Evolutionary conservation across 148 eudicot species (phyloP).

Genomic region (Heliosperma pusillum): DNA sequence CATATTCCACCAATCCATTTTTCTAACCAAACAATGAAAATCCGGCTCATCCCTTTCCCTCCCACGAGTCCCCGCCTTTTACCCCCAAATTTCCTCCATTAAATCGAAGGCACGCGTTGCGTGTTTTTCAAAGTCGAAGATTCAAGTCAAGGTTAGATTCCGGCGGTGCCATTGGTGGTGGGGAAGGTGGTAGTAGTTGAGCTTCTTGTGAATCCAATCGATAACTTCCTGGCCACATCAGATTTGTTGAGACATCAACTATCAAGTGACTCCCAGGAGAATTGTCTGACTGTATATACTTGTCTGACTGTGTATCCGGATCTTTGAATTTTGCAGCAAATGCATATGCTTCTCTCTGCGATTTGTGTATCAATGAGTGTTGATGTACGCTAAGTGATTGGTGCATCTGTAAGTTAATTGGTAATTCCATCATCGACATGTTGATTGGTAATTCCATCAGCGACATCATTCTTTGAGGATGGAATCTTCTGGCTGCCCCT

Average conservation of each 20-base stretch:
- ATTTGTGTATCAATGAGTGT: conserved; percentile 58
- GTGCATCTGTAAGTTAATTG: conserved; percentile 30
- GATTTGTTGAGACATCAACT: conserved; percentile 26
- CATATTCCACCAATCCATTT: too few species aligned
- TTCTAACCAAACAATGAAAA: too few species aligned
- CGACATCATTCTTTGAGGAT: conserved; percentile 44
- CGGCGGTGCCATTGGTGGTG: conserved; percentile 28
- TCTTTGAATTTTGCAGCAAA: conserved; percentile 30
- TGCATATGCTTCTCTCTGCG: conserved; percentile 29
- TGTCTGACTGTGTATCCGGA: not conserved
- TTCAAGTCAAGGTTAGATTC: conserved; percentile 38
- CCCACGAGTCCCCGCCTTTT: too few species aligned
- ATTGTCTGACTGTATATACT: too few species aligned
- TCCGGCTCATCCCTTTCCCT: too few species aligned
- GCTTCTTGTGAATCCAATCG: conserved; percentile 36
- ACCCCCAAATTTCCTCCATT: too few species aligned
- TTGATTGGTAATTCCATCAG: conserved; percentile 40
- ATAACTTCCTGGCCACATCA: conserved; percentile 68
- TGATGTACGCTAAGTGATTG: conserved; percentile 59
- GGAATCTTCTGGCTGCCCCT: conserved; percentile 55
- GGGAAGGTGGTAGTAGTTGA: conserved; percentile 16
- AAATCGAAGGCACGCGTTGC: too few species aligned
- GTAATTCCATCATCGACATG: conserved; percentile 40
- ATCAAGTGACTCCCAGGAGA: conserved; percentile 8
- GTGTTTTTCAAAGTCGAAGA: conserved; percentile 41